Conservation (phyloP, 257 asterid genomes). For the Leptodermis oblonga region DNA sequence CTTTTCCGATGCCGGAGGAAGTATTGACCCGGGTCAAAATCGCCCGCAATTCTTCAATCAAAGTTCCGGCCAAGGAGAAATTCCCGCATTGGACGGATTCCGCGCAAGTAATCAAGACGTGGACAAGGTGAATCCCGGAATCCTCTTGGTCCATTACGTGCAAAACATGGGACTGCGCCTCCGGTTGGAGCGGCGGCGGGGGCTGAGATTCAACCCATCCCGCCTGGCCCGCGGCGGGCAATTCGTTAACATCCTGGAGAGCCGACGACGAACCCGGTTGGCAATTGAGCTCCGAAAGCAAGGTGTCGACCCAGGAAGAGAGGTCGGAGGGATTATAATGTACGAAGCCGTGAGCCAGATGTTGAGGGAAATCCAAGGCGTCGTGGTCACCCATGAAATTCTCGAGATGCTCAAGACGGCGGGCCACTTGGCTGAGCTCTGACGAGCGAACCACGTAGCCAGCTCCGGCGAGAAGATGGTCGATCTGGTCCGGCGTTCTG, state of each 20-base stretch:
- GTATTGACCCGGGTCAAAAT: constrained; percentile 20
- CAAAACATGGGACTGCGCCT: constrained; percentile 7
- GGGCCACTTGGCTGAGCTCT: constrained; percentile 19
- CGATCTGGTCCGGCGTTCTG: constrained; percentile 13
- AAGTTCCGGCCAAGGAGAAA: constrained; percentile 17
- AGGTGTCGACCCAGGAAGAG: constrained; percentile 19
- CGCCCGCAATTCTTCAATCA: constrained; percentile 16
- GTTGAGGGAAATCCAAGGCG: constrained; percentile 9
- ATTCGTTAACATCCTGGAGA: neutral
- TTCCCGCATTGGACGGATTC: constrained; percentile 24
- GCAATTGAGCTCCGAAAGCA: constrained; percentile 14
- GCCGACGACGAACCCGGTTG: constrained; percentile 7
- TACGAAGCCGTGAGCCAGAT: constrained; percentile 14
- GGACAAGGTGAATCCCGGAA: constrained; percentile 27
- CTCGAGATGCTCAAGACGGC: constrained; percentile 11
- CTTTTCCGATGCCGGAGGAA: constrained; percentile 27
- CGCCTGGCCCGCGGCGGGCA: neutral
- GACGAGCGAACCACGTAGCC: constrained; percentile 16
- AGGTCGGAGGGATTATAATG: constrained; percentile 23
- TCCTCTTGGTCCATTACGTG: constrained; percentile 12
- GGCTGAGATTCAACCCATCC: constrained; percentile 18
- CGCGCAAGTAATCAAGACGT: constrained; percentile 25
- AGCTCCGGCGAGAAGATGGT: constrained; percentile 24
- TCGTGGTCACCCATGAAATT: constrained; percentile 7
- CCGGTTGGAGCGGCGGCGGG: constrained; percentile 12